Conservation (phyloP, 2,329 filamentous ascomycete genomes). For the Botrytis deweyae region DNA sequence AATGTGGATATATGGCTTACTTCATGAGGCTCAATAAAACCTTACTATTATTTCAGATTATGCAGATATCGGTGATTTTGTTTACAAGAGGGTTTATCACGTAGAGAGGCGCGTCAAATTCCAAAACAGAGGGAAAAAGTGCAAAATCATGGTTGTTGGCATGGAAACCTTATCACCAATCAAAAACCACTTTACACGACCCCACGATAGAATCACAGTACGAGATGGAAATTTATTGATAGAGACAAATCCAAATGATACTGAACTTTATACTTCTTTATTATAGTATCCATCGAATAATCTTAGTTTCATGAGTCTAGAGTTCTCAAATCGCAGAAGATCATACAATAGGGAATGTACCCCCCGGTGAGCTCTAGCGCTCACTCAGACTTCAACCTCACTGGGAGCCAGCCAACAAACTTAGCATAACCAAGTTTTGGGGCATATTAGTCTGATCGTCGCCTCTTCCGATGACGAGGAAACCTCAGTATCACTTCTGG, state of each 20-base stretch:
- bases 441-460: background rate
- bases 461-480: background rate
- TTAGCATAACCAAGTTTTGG: background rate
- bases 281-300: background rate
- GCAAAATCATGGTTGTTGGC: conserved; percentile 17
- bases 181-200: conserved; percentile 21
- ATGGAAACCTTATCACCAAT: conserved; percentile 21
- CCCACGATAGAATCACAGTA: background rate
- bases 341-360: background rate
- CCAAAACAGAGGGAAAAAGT: background rate
- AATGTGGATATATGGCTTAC: conserved; percentile 16
- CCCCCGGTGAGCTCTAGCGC: background rate
- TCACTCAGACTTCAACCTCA: background rate
- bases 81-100: background rate
- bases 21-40: conserved; percentile 17
- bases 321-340: background rate
- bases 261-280: background rate
- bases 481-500: background rate
- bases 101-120: conserved; percentile 6
- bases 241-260: background rate
- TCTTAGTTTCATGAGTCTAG: background rate
- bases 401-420: background rate
- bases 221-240: background rate
- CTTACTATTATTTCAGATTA: background rate
- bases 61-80: background rate